Base-by-base conservation (phyloP, 805 yeast genomes). In the Candida berthetii region DNA sequence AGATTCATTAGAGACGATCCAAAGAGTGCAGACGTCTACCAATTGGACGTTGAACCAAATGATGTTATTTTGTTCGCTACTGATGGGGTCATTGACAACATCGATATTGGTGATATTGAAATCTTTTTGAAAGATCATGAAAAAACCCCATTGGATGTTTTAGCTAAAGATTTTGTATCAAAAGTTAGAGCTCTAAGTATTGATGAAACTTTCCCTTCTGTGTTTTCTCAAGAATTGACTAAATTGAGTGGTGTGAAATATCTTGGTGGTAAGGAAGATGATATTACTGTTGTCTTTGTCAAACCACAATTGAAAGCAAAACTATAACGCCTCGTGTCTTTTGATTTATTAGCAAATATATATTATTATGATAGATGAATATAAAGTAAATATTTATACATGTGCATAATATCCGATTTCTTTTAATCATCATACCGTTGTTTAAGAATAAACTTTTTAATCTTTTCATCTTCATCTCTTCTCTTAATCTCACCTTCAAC, bases 221-320 rank as follows among this genome's bases (percentile, higher is more conserved):
- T 91, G 0, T 91, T 91, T 63, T 84, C 96, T 7, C 89, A 83
- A 61, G 86, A 82, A 54, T 68, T 85, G 42, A 70, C 82, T 10
- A 69, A 77, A 49, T 58, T 82, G 39, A 76, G 87, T 2, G 84
- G 84, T 3, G 83, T 80, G 54, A 67, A 71, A 35, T 85, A 85
- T 55, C 69, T 78, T 44, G 98, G 99, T 28, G 99, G 99, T 13
- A 91, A 91, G 65, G 95, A 89, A 36, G 99, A 91, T 64, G 99
- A 91, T 62, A 84, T 93, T 31, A 88, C 98, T 1, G 77, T 84
- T 15, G 83, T 90, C 2, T 71, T 86, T 54, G 80, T 88, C 35
- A 74, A 77, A 54, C 36, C 36, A 19, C 25, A n/a, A 19, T 13
- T 34, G 17, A 34, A 34, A 4, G 6, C 32, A 29, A 29, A 29